These are phyloP conservation scores for Trichoderma polysporum DNA, from an alignment of 2,329 filamentous ascomycete species.

Conservation along the genomic window DNA sequence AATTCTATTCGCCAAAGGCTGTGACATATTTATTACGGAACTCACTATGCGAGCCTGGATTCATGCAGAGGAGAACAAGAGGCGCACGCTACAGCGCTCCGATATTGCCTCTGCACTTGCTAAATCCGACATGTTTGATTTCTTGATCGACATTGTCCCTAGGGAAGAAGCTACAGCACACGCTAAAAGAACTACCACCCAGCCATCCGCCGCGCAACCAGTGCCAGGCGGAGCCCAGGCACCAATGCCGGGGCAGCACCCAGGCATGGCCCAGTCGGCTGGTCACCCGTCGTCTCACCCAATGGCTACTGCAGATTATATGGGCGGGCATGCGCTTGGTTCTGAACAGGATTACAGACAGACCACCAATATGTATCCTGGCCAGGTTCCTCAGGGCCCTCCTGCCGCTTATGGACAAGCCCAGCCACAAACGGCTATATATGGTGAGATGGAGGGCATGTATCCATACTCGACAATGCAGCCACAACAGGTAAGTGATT, in stretches of 20 bases:
- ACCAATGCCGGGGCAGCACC: conserved; percentile 54
- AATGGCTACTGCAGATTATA: conserved; percentile 62
- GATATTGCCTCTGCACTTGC: conserved; percentile 94
- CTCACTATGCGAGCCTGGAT: conserved; percentile 99
- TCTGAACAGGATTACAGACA: conserved; percentile 78
- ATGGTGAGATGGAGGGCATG: conserved; percentile 77
- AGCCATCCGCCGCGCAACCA: conserved; percentile 45
- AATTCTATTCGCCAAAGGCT: conserved; percentile 96
- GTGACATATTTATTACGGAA: conserved; percentile 98
- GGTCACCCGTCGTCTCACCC: conserved; percentile 56
- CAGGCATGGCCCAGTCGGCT: conserved; percentile 50
- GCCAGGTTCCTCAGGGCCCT: conserved; percentile 72
- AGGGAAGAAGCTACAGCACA: conserved; percentile 88
- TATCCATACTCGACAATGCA: conserved; percentile 81
- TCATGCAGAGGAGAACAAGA: conserved; percentile 98
- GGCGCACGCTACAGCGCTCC: conserved; percentile 88
- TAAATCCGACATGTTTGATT: conserved; percentile 99
- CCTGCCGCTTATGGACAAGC: conserved; percentile 73
- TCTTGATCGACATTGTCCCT: conserved; percentile 97
- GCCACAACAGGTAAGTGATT: conserved; percentile 71
- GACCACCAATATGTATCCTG: conserved; percentile 77
- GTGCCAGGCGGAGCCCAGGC: conserved; percentile 51
- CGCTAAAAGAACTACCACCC: conserved; percentile 69
- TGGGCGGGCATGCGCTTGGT: conserved; percentile 62
- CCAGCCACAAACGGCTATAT: conserved; percentile 67